phyloP scores from a whole-genome alignment of 139 green algal genomes.

The Eudorina sp. region DNA sequence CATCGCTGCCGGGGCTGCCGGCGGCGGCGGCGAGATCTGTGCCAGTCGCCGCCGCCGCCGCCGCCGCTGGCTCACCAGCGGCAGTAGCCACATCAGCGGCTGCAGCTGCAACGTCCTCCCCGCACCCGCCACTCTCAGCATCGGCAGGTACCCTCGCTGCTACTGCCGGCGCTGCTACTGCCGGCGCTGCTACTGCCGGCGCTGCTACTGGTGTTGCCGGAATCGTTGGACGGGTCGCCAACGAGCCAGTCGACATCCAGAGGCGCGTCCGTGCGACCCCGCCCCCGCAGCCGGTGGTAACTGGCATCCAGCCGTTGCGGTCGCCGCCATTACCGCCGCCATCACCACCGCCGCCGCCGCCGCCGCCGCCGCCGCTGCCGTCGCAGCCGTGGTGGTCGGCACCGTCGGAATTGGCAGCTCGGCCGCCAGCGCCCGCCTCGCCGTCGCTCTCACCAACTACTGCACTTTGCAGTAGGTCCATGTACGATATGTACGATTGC shows the following conservation, averaged over 20 bases:
- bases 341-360: background rate
- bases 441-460: background rate
- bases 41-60: background rate
- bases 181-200: too few species aligned
- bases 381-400: background rate
- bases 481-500: slow-evolving; percentile 20
- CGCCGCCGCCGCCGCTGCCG: background rate
- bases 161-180: background rate
- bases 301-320: too few species aligned
- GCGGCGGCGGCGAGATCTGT: background rate
- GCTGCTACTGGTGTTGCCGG: background rate
- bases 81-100: background rate
- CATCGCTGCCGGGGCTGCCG: background rate
- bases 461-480: background rate
- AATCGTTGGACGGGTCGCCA: background rate
- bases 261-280: too few species aligned
- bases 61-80: too few species aligned
- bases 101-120: background rate
- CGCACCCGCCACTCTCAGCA: too few species aligned
- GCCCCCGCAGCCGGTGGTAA: too few species aligned
- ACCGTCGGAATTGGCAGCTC: background rate
- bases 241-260: too few species aligned
- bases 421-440: background rate
- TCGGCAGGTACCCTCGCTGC: background rate
- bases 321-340: background rate